Evolutionary conservation across 345 rosid genomes (phyloP).

Genomic region (Alliaria petiolata): DNA sequence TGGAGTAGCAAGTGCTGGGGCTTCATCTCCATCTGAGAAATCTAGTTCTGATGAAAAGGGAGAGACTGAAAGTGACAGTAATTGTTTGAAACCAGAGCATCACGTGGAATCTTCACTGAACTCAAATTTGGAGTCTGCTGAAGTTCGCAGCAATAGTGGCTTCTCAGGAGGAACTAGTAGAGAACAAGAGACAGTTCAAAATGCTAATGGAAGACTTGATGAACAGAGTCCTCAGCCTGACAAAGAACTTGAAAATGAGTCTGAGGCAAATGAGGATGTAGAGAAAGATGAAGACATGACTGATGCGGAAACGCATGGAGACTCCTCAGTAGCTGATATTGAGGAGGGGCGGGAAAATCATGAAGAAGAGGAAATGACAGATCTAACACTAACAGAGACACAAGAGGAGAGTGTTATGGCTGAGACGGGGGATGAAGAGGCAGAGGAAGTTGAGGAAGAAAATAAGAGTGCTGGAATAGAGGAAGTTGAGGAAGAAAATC

Average conservation of each 20-base stretch:
- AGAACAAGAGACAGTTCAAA: not conserved
- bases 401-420: too few relatives aligned
- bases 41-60: constrained; percentile 28
- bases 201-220: constrained; percentile 13
- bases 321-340: constrained; percentile 26
- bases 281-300: constrained; percentile 28
- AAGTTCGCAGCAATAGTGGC: constrained; percentile 27
- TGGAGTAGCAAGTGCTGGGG: not conserved
- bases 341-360: constrained; percentile 21
- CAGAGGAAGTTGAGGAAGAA: too few relatives aligned
- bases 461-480: too few relatives aligned
- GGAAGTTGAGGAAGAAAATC: constrained; percentile 24
- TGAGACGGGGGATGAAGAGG: too few relatives aligned
- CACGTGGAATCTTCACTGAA: constrained; percentile 16
- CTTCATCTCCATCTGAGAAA: constrained; percentile 16
- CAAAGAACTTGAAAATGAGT: constrained; percentile 13
- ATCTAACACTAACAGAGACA: too few relatives aligned
- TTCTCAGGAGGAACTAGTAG: constrained; percentile 1
- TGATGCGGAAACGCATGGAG: constrained; percentile 29
- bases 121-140: constrained; percentile 28
- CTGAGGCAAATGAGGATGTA: too few relatives aligned
- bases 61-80: constrained; percentile 20
- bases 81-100: constrained; percentile 24
- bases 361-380: too few relatives aligned
- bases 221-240: constrained; percentile 6